Percentiles rank a stretch among this genome's conserved stretches.
These are phyloP conservation scores for Gremmenia infestans DNA, from an alignment of 2,329 filamentous ascomycete genomes.

Conservation along the genomic window DNA sequence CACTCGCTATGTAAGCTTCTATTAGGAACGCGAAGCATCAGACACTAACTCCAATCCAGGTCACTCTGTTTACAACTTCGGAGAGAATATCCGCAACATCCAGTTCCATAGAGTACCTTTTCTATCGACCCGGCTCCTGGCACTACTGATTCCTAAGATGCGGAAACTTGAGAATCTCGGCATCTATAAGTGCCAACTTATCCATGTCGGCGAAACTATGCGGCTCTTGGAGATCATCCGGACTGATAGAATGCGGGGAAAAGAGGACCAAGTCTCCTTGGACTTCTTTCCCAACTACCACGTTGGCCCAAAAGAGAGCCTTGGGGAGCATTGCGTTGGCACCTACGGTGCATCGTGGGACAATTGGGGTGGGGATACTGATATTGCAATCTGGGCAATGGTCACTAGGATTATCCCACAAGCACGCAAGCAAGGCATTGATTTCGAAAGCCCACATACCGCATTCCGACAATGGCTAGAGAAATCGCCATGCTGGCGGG, in stretches of 20 bases:
- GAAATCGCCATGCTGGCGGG: conserved; percentile 19
- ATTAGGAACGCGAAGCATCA: not conserved
- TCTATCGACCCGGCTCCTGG: conserved; percentile 19
- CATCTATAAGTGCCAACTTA: conserved; percentile 26
- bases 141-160: conserved; percentile 25
- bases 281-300: conserved; percentile 29
- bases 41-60: conserved; percentile 11
- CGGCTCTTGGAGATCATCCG: conserved; percentile 23
- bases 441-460: conserved; percentile 12
- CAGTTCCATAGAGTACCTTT: conserved; percentile 27
- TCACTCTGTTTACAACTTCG: conserved; percentile 17
- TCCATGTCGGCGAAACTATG: conserved; percentile 22
- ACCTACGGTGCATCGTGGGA: conserved; percentile 28
- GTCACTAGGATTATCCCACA: conserved; percentile 12
- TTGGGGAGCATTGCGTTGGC: conserved; percentile 5
- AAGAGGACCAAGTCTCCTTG: conserved; percentile 19
- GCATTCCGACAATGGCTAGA: conserved; percentile 27
- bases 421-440: conserved; percentile 17
- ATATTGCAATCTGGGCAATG: conserved; percentile 23
- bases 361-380: conserved; percentile 16
- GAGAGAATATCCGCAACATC: conserved; percentile 18
- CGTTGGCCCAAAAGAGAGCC: conserved; percentile 9
- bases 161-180: conserved; percentile 22
- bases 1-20: conserved; percentile 18
- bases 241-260: conserved; percentile 14